Conservation (phyloP, 345 rosid genomes). For the Populus nigra region DNA sequence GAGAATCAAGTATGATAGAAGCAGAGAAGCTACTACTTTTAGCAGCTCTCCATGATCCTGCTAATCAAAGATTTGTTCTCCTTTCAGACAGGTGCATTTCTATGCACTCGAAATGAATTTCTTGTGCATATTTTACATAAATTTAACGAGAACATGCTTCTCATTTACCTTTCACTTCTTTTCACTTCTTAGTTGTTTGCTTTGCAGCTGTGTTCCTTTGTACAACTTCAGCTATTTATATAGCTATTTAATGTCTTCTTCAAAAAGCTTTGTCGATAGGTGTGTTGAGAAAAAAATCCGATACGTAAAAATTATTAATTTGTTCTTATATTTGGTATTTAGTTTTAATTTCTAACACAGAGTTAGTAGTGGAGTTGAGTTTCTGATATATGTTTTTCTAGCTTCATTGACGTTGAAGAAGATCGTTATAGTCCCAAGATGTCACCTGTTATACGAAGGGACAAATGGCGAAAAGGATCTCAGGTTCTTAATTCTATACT, state of each 20-base stretch:
- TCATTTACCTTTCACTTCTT: background rate
- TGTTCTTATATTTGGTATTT: background rate
- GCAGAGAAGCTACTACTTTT: slow-evolving; percentile 28
- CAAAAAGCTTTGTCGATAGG: slow-evolving; percentile 29
- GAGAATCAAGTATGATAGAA: slow-evolving; percentile 32
- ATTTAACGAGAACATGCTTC: too few species aligned
- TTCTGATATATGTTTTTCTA: background rate
- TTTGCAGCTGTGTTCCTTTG: slow-evolving; percentile 26
- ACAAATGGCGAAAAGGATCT: slow-evolving; percentile 35
- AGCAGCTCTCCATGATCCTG: slow-evolving; percentile 25
- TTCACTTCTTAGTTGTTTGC: background rate
- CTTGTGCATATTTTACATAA: background rate
- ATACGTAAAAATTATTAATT: background rate
- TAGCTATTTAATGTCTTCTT: slow-evolving; percentile 21
- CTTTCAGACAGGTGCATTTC: slow-evolving; percentile 25
- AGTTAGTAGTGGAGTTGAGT: too few species aligned
- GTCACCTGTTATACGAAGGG: slow-evolving; percentile 20
- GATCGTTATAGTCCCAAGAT: slow-evolving; percentile 23
- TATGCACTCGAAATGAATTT: background rate
- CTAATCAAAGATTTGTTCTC: slow-evolving; percentile 31
- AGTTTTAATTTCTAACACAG: background rate
- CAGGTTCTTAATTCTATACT: slow-evolving; percentile 12
- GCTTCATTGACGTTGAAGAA: slow-evolving; percentile 25
- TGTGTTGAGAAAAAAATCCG: background rate
- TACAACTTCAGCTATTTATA: slow-evolving; percentile 24